Percentiles rank a stretch among this genome's conserved stretches.
phyloP scores from a whole-genome alignment of 23 red algal species.

The Rhodosorus marinus region DNA sequence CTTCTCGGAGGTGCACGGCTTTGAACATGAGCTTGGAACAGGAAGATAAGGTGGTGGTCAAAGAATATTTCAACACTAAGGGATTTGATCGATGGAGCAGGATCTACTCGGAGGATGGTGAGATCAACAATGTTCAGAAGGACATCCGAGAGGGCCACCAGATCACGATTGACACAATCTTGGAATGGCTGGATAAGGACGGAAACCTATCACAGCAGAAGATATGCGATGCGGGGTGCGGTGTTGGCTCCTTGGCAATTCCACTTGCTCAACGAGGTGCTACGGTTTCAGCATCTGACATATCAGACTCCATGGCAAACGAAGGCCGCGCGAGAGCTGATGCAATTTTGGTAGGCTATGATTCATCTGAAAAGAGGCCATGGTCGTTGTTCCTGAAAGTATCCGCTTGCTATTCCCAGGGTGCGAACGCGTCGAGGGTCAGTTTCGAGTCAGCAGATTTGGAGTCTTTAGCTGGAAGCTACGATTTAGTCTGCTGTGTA shows the following conservation, averaged over 20 bases:
- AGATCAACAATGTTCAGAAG: conserved; percentile 80
- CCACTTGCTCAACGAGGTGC: conserved; percentile 53
- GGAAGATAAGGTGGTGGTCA: conserved; percentile 75
- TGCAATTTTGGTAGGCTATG: conserved; percentile 5
- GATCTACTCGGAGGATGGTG: conserved; percentile 78
- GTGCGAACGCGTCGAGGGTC: conserved; percentile 7
- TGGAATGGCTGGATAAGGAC: conserved; percentile 64
- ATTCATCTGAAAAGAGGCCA: too few species aligned
- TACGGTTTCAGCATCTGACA: conserved; percentile 55
- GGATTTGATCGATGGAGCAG: conserved; percentile 93
- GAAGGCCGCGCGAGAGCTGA: conserved; percentile 41
- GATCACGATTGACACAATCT: conserved; percentile 59
- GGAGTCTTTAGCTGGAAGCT: conserved; percentile 20
- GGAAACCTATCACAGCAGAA: conserved; percentile 15
- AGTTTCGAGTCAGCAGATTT: conserved; percentile 50
- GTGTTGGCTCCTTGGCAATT: conserved; percentile 80
- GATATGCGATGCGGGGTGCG: conserved; percentile 89
- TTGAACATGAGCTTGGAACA: background rate
- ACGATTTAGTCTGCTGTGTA: conserved; percentile 80
- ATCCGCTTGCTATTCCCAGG: background rate
- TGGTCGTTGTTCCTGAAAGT: background rate
- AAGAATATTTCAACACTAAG: conserved; percentile 84
- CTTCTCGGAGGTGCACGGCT: background rate
- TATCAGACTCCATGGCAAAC: conserved; percentile 56
- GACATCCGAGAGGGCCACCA: conserved; percentile 84